Evolutionary conservation across 2,329 filamentous ascomycete genomes (phyloP).

Genomic region (Ophiocordyceps camponoti-floridani): DNA sequence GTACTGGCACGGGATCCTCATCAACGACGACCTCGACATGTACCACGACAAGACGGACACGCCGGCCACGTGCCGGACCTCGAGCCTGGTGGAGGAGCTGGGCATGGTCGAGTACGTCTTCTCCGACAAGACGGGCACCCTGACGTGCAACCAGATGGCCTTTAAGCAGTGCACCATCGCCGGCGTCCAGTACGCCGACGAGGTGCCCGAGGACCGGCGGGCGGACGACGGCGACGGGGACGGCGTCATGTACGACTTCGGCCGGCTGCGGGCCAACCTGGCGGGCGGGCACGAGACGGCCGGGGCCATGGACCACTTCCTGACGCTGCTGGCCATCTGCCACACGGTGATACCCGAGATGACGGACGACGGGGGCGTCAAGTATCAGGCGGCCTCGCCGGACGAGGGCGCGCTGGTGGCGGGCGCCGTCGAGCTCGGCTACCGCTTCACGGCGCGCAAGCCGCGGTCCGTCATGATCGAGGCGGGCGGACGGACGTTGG

Average conservation of each 20-base stretch:
- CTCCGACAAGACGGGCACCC: slow-evolving; percentile 90
- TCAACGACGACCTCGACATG: slow-evolving; percentile 94
- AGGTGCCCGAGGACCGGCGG: slow-evolving; percentile 77
- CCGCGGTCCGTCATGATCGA: slow-evolving; percentile 75
- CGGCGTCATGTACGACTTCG: slow-evolving; percentile 71
- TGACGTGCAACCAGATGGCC: slow-evolving; percentile 99
- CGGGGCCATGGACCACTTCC: slow-evolving; percentile 55
- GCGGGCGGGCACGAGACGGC: slow-evolving; percentile 31
- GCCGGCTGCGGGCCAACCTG: slow-evolving; percentile 53
- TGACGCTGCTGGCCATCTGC: slow-evolving; percentile 72
- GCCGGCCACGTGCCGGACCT: slow-evolving; percentile 87
- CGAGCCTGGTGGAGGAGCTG: slow-evolving; percentile 87
- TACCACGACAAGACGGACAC: slow-evolving; percentile 95
- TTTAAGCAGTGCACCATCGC: slow-evolving; percentile 90
- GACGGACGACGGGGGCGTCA: slow-evolving; percentile 67
- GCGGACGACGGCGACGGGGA: slow-evolving; percentile 70
- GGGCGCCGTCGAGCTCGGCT: slow-evolving; percentile 70
- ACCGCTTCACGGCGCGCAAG: slow-evolving; percentile 80
- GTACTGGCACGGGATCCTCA: slow-evolving; percentile 93
- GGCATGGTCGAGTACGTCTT: slow-evolving; percentile 99
- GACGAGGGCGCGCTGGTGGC: slow-evolving; percentile 95
- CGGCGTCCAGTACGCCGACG: slow-evolving; percentile 84
- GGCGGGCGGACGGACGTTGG: slow-evolving; percentile 49
- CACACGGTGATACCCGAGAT: slow-evolving; percentile 95
- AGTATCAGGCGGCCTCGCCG: slow-evolving; percentile 93